phyloP scores from a whole-genome alignment of 2,329 filamentous ascomycete species.

The Pseudogymnoascus sp. region DNA sequence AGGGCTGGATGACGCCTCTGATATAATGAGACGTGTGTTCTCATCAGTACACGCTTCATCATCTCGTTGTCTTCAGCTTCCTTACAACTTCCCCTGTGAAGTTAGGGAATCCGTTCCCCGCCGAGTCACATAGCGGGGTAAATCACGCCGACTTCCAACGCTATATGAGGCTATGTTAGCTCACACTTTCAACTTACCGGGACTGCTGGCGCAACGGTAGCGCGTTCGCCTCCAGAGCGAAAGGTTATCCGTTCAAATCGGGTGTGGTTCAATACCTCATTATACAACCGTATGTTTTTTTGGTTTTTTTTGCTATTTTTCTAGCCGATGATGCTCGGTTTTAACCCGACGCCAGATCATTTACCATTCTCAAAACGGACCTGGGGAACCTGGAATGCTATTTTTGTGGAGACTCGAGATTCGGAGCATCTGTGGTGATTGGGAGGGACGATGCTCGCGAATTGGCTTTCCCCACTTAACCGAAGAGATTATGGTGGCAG shows the following conservation, averaged over 20 bases:
- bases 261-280: conserved; percentile 10
- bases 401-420: too few species aligned
- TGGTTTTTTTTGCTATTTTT: background rate
- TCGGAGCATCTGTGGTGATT: background rate
- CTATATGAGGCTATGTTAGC: conserved; percentile 1
- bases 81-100: background rate
- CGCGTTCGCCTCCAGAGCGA: conserved; percentile 10
- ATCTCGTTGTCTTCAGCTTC: background rate
- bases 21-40: background rate
- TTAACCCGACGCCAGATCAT: too few species aligned
- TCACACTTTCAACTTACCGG: background rate
- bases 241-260: conserved; percentile 11
- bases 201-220: conserved; percentile 10
- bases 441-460: background rate
- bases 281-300: conserved; percentile 1
- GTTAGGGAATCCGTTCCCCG: background rate
- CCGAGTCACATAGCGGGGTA: background rate
- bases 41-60: too few species aligned
- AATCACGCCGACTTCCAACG: background rate
- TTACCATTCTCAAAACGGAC: too few species aligned
- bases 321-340: too few species aligned
- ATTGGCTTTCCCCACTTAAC: background rate
- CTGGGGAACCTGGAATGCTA: too few species aligned
- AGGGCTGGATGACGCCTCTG: background rate
- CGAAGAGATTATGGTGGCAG: conserved; percentile 1